A percentile compares a stretch with the other conserved stretches of the same genome.
phyloP scores from a whole-genome alignment of 2,329 filamentous ascomycete genomes.

The Aspergillus fijiensis region DNA sequence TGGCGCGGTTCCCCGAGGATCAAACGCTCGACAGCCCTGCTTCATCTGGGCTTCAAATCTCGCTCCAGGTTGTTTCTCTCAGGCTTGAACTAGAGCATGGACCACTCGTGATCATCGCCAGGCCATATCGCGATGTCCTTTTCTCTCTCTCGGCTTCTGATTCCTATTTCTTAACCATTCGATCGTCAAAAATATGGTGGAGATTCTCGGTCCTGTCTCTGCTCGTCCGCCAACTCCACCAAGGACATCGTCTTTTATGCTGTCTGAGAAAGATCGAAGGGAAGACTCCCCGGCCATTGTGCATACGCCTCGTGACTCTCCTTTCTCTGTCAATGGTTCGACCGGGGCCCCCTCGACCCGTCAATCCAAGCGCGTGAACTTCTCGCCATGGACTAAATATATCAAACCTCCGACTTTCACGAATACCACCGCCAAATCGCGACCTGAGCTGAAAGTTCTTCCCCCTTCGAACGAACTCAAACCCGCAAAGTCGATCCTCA shows the following conservation, averaged over 20 bases:
- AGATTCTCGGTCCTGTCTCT: conserved; percentile 49
- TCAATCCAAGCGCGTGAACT: conserved; percentile 60
- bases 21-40: conserved; percentile 9
- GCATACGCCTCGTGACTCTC: conserved; percentile 45
- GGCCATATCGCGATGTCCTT: conserved; percentile 31
- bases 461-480: conserved; percentile 53
- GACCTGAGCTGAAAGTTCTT: conserved; percentile 48
- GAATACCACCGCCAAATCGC: conserved; percentile 31
- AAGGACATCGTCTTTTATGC: conserved; percentile 37
- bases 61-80: conserved; percentile 7
- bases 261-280: conserved; percentile 38
- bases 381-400: conserved; percentile 59
- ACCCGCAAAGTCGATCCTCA: conserved; percentile 76
- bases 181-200: conserved; percentile 40
- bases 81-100: conserved; percentile 17
- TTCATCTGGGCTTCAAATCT: conserved; percentile 8
- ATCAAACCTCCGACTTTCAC: conserved; percentile 47
- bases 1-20: conserved; percentile 20
- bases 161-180: conserved; percentile 17
- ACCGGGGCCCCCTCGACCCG: conserved; percentile 37
- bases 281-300: conserved; percentile 34
- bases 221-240: conserved; percentile 58
- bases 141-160: conserved; percentile 17
- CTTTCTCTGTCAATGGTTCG: conserved; percentile 41
- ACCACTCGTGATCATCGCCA: conserved; percentile 19